Base-by-base conservation (phyloP, 331 rosid species). In the Phaseolus coccineus region DNA sequence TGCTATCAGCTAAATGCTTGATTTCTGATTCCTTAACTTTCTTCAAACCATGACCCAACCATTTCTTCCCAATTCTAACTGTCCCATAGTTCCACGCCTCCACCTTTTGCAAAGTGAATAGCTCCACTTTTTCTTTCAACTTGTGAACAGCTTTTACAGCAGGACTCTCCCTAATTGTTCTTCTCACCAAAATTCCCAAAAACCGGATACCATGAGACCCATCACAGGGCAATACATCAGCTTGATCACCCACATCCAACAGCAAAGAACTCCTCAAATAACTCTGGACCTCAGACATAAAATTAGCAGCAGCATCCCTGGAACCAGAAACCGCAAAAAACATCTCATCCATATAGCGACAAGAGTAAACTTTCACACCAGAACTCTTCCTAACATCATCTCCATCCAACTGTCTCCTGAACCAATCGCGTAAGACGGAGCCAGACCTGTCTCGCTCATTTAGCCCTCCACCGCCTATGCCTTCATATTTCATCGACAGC, bases 11-110 rank as follows among this genome's bases (percentile, higher is more conserved):
- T 74, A 94, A 88, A 83, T 91, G 91, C 81, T 79, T 83, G 77
- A 94, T 91, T 86, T 94, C 98, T 4, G 98, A 94, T 81, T 92
- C 97, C 81, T 94, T 94, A 8, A 94, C 94, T 84, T 91, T 94
- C 90, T 91, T 92, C 87, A 94, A 87, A 86, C 94, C 98, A 85
- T 90, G 91, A 65, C 92, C 97, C 35, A 92, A 56, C 97, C 98
- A 94, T 83, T 94, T 94, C 92, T 88, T 94, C 68, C 98, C 98
- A 4, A 94, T 82, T 76, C 90, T 87, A 46, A 72, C 65, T 0
- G 92, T 92, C 86, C 94, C 89, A n/a, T 78, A 79, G 86, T 88
- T 79, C 98, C 97, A 92, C 33, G 89, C 90, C 74, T 91, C 97
- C 69, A 88, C 79, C 81, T 84, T 94, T 69, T 94, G 98, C 80